These are phyloP conservation scores for Blastocystis sp. DNA, from an alignment of 352 stramenopile species.

Conservation along the genomic window DNA sequence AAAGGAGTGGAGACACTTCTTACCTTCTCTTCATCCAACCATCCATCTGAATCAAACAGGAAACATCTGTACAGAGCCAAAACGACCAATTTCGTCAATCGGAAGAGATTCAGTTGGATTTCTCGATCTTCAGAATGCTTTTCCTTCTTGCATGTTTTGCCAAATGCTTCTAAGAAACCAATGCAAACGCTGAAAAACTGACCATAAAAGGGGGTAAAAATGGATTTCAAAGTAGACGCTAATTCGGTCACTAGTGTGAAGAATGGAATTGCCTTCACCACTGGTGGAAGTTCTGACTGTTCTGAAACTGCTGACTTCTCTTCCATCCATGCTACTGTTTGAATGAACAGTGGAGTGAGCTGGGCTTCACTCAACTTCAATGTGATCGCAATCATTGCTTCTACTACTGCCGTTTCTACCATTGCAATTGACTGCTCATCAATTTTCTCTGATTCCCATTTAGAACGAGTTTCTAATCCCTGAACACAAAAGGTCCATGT, in stretches of 20 bases:
- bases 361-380: constrained; percentile 62
- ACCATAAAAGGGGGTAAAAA: constrained; percentile 49
- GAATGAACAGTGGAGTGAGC: constrained; percentile 35
- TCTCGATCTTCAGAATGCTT: background rate
- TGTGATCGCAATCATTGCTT: constrained; percentile 16
- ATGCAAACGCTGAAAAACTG: constrained; percentile 31
- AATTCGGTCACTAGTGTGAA: constrained; percentile 31
- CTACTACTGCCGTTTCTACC: constrained; percentile 23
- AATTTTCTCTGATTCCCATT: background rate
- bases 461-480: constrained; percentile 15
- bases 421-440: background rate
- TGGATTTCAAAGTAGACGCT: constrained; percentile 30
- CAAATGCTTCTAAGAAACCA: background rate
- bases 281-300: background rate
- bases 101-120: background rate
- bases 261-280: constrained; percentile 35
- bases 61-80: constrained; percentile 45
- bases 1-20: background rate
- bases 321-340: constrained; percentile 59
- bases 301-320: constrained; percentile 36
- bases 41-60: constrained; percentile 45
- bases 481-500: constrained; percentile 40
- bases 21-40: constrained; percentile 64
- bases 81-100: constrained; percentile 32
- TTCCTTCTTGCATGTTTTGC: background rate